Evolutionary conservation across 2,329 filamentous ascomycete species (phyloP), one percentile per base, ranked within the genome.

Genomic region (Bipolaris victoriae): DNA sequence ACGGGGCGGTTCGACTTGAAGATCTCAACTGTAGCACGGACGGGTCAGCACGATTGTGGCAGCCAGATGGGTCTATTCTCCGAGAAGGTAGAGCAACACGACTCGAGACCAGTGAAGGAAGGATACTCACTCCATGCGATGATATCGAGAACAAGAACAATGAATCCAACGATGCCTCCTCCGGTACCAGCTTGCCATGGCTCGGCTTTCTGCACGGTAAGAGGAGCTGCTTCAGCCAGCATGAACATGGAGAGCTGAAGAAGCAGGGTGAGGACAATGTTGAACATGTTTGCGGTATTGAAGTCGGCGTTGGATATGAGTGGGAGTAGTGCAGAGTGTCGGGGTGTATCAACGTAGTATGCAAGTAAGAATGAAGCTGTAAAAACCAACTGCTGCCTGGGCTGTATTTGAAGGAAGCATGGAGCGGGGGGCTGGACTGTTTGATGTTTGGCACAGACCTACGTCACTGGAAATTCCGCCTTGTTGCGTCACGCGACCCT

Each of bases 1-100:
- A 81, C 76, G 4, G 85, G 81, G 57, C 86, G 85, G 74, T 83
- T 86, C 39, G 86, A 88, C 74, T 88, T 84, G 55, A 88, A 76
- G 62, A 88, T 83, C 76, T 88, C 86, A 65, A 88, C 86, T 88
- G 62, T 18, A 61, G 41, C 16, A 55, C 45, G 46, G 15, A 35
- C 22, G 45, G 36, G 60, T 72, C 54, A 73, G 65, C 62, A 36
- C 49, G 16, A 20, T 20, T 50, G 11, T 33, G 7, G 24, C 10
- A 15, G 37, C 20, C 20, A 15, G n/a, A 18, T 16, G 41, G 7
- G 29, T 20, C 20, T 22, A 10, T 16, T 20, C 4, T 15, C 40
- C 37, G 5, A n/a, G 6, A 9, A 37, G 5, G 51, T 15, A 16
- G 3, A 35, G 33, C 40, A 15, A 44, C 20, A 15, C 1, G 22